Evolutionary conservation across 495 filamentous ascomycete genomes (phyloP).

Genomic region (Aeminium ludgeri): DNA sequence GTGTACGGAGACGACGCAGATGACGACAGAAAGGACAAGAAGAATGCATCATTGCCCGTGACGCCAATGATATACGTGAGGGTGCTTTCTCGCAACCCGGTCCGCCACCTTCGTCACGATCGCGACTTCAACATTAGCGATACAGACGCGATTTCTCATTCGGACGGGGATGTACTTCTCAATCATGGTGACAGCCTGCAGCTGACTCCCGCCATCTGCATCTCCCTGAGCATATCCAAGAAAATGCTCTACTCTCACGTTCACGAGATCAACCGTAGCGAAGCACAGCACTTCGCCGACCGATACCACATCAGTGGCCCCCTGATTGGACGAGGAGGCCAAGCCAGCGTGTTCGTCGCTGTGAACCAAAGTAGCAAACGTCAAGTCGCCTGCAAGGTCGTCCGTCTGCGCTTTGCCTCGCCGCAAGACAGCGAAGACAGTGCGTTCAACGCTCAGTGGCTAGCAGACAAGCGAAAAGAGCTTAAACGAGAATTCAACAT

Average conservation of each 20-base stretch:
- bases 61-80: conserved; percentile 26
- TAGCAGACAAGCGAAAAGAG: conserved; percentile 6
- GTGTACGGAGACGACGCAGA: conserved; percentile 19
- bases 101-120: background rate
- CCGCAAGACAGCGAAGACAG: background rate
- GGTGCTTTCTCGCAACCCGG: conserved; percentile 26
- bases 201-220: conserved; percentile 7
- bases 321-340: conserved; percentile 22
- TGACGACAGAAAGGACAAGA: conserved; percentile 3
- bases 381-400: conserved; percentile 29
- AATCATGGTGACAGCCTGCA: conserved; percentile 23
- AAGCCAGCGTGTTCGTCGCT: conserved; percentile 22
- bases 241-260: conserved; percentile 1
- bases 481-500: conserved; percentile 23
- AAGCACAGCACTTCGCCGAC: conserved; percentile 12
- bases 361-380: conserved; percentile 17
- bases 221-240: conserved; percentile 6
- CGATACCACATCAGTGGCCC: conserved; percentile 21
- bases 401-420: conserved; percentile 14
- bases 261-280: conserved; percentile 7
- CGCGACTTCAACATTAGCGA: conserved; percentile 3
- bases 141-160: conserved; percentile 5
- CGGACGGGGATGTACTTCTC: conserved; percentile 19
- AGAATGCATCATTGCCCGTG: too few species aligned
- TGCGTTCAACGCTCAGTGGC: background rate